phyloP scores from a whole-genome alignment of 2,329 filamentous ascomycete genomes.

The Aaosphaeria arxii region DNA sequence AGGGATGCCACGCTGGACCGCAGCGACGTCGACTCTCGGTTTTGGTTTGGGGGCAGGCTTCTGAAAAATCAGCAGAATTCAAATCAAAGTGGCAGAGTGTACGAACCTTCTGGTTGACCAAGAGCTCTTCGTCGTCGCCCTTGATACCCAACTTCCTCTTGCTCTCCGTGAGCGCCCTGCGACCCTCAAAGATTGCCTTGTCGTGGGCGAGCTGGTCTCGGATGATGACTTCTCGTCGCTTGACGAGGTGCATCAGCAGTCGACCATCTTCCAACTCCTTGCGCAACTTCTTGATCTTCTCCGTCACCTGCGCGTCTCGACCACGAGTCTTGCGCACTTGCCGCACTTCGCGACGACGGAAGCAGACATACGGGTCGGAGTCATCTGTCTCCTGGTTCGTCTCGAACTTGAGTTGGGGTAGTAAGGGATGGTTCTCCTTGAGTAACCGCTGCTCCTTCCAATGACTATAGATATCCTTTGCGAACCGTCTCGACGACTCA shows the following conservation, averaged over 20 bases:
- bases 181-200: constrained; percentile 76
- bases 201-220: constrained; percentile 74
- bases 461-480: constrained; percentile 82
- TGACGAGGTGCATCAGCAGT: constrained; percentile 72
- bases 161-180: constrained; percentile 77
- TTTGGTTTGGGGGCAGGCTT: constrained; percentile 44
- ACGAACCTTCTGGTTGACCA: constrained; percentile 84
- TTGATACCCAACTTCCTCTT: constrained; percentile 89
- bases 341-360: constrained; percentile 88
- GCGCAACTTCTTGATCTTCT: constrained; percentile 89
- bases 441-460: constrained; percentile 73
- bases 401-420: constrained; percentile 85
- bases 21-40: constrained; percentile 58
- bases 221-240: constrained; percentile 75
- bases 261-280: constrained; percentile 88
- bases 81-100: background rate
- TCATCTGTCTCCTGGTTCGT: constrained; percentile 93
- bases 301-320: constrained; percentile 87
- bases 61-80: constrained; percentile 10
- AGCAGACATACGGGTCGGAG: constrained; percentile 95
- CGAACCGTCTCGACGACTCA: constrained; percentile 55
- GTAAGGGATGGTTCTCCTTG: constrained; percentile 68
- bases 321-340: constrained; percentile 93
- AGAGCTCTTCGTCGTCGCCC: constrained; percentile 80
- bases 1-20: constrained; percentile 66